Evolutionary conservation across 768 basidiomycete genomes (phyloP).

Genomic region (Rhizopogon vesiculosus): DNA sequence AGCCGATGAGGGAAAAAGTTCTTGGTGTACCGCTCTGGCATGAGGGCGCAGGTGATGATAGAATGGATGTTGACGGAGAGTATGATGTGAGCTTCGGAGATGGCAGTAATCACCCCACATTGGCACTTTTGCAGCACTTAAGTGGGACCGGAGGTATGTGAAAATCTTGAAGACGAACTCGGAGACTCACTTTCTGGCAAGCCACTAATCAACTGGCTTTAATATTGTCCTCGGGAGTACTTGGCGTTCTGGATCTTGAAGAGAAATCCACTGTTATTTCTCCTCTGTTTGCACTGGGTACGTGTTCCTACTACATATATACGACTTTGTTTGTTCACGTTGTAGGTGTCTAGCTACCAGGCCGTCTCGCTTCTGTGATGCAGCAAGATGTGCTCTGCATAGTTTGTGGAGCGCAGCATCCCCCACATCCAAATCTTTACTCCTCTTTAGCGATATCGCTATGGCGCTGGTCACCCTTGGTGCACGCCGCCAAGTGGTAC

Average conservation of each 20-base stretch:
- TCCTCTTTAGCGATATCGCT: conserved; percentile 32
- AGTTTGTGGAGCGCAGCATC: conserved; percentile 24
- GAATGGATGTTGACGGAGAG: conserved; percentile 7
- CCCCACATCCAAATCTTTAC: conserved; percentile 14
- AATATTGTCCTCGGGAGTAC: conserved; percentile 37
- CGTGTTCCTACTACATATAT: neutral
- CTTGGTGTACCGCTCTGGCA: conserved; percentile 30
- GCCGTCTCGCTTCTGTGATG: conserved; percentile 21
- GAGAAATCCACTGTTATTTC: conserved; percentile 27
- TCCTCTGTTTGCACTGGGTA: conserved; percentile 42
- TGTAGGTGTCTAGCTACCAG: neutral
- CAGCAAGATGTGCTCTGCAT: conserved; percentile 30
- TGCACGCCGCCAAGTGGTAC: conserved; percentile 32
- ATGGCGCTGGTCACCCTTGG: conserved; percentile 40
- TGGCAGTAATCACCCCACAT: conserved; percentile 17
- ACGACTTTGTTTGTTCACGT: neutral
- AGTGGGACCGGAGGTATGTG: conserved; percentile 31
- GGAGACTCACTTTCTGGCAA: conserved; percentile 15
- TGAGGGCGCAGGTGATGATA: conserved; percentile 9
- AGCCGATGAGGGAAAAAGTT: conserved; percentile 11
- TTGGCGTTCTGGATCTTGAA: conserved; percentile 29
- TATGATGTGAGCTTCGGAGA: conserved; percentile 4
- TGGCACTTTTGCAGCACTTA: conserved; percentile 27
- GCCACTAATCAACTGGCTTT: conserved; percentile 35
- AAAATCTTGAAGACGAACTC: neutral